phyloP scores from a whole-genome alignment of 257 asterid genomes.

The Penstemon newberryi region DNA sequence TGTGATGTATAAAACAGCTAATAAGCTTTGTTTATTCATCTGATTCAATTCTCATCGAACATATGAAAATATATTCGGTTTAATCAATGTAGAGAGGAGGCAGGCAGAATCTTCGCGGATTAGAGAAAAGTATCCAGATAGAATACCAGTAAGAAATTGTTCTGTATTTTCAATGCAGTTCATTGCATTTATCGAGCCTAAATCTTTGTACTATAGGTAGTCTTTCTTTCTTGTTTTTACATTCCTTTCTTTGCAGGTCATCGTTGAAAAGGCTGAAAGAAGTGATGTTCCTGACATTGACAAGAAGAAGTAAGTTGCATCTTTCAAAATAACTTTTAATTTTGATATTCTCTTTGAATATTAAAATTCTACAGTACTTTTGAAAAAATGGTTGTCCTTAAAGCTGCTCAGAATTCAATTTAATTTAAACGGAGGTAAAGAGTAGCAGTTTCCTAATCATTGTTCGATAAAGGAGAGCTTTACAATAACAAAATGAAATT shows the following conservation, averaged over 20 bases:
- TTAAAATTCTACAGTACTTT: too few species aligned
- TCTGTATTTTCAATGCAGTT: background rate
- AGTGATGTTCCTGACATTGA: slow-evolving; percentile 69
- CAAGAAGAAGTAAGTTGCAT: slow-evolving; percentile 58
- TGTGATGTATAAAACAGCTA: background rate
- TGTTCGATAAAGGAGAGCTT: too few species aligned
- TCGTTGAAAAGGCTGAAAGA: slow-evolving; percentile 73
- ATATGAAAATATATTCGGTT: slow-evolving; percentile 1
- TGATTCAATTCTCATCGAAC: background rate
- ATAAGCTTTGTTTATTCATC: slow-evolving; percentile 1
- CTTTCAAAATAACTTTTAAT: too few species aligned
- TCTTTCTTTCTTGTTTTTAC: background rate
- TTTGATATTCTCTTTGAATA: too few species aligned
- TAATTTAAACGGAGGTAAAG: too few species aligned
- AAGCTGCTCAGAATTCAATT: too few species aligned
- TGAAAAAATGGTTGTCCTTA: too few species aligned
- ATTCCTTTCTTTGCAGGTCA: slow-evolving; percentile 41
- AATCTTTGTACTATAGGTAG: background rate
- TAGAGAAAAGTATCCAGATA: slow-evolving; percentile 72
- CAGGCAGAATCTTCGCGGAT: slow-evolving; percentile 69
- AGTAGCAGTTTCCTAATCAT: too few species aligned
- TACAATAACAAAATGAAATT: too few species aligned
- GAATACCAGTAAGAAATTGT: slow-evolving; percentile 59
- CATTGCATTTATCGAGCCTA: background rate
- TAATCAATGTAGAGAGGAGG: slow-evolving; percentile 51